phyloP scores from a whole-genome alignment of 2,329 filamentous ascomycete genomes.

The Curvularia sp. region DNA sequence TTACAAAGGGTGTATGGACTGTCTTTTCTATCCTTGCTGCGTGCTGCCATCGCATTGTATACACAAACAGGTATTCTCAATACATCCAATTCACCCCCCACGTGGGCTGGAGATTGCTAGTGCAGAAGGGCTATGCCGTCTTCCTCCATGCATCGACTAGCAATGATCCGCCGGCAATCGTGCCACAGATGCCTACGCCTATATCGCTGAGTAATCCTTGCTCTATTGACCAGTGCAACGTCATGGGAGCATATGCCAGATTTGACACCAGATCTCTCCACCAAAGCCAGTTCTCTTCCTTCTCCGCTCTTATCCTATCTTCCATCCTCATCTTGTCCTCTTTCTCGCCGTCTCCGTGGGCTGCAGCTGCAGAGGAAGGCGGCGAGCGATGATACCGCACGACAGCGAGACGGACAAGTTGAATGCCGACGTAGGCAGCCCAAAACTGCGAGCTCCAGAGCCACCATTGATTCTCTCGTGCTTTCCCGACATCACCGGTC shows the following conservation, averaged over 20 bases:
- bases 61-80: not conserved
- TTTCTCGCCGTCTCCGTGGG: constrained; percentile 52
- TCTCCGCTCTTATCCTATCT: constrained; percentile 34
- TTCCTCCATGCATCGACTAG: constrained; percentile 57
- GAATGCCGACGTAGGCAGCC: constrained; percentile 77
- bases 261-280: constrained; percentile 73
- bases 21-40: not conserved
- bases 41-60: not conserved
- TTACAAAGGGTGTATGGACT: not conserved
- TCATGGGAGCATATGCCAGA: constrained; percentile 79
- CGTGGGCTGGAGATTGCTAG: not conserved
- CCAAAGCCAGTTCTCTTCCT: constrained; percentile 57
- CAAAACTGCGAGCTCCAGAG: constrained; percentile 81
- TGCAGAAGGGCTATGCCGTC: constrained; percentile 35
- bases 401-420: constrained; percentile 69
- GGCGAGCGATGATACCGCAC: constrained; percentile 44
- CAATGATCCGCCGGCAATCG: constrained; percentile 55
- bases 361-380: not conserved
- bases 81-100: not conserved
- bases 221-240: constrained; percentile 81
- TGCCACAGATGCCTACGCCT: constrained; percentile 66
- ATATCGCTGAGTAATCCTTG: constrained; percentile 62
- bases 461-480: constrained; percentile 66
- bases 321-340: constrained; percentile 56
- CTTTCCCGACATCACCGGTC: constrained; percentile 55